A percentile compares a stretch with the other conserved stretches of the same genome.
Evolutionary conservation across 177 flowering plant species (phyloP).

Genomic region (Vitis hybrid): DNA sequence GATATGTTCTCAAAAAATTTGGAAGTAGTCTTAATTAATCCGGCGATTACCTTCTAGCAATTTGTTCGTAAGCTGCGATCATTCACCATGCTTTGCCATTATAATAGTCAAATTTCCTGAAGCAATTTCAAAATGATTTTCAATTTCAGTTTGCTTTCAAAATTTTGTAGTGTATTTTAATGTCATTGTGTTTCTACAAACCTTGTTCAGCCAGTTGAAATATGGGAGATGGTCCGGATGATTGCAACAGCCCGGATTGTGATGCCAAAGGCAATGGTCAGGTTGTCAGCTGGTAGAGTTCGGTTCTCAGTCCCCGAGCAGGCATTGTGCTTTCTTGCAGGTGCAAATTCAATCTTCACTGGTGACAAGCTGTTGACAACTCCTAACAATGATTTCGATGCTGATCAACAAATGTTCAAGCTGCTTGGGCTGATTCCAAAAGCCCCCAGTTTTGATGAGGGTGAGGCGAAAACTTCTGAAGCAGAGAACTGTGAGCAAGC

Average conservation of each 20-base stretch:
- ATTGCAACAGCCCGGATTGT: slow-evolving; percentile 91
- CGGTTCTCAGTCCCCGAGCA: slow-evolving; percentile 91
- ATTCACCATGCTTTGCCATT: too few species aligned
- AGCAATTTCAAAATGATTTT: neutral
- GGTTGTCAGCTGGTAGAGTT: slow-evolving; percentile 95
- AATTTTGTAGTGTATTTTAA: neutral
- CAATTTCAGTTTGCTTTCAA: too few species aligned
- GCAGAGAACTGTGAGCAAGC: slow-evolving; percentile 51
- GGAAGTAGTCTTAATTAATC: too few species aligned
- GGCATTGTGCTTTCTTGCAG: slow-evolving; percentile 93
- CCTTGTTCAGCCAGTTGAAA: slow-evolving; percentile 83
- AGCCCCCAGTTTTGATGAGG: slow-evolving; percentile 65
- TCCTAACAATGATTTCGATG: slow-evolving; percentile 86
- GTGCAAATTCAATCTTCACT: slow-evolving; percentile 96
- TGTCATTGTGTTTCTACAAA: neutral
- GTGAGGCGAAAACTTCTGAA: slow-evolving; percentile 29
- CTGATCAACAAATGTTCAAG: slow-evolving; percentile 94
- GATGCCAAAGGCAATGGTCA: slow-evolving; percentile 98
- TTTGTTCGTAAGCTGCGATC: too few species aligned
- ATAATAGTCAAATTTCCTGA: neutral
- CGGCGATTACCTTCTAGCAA: too few species aligned
- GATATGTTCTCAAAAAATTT: neutral
- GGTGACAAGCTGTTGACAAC: slow-evolving; percentile 97
- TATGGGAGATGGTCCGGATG: slow-evolving; percentile 99
- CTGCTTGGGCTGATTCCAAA: slow-evolving; percentile 86